Percentiles rank a stretch among this genome's conserved stretches.
Evolutionary conservation across 2,329 filamentous ascomycete species (phyloP).

Genomic region (Fusarium subtropicale): DNA sequence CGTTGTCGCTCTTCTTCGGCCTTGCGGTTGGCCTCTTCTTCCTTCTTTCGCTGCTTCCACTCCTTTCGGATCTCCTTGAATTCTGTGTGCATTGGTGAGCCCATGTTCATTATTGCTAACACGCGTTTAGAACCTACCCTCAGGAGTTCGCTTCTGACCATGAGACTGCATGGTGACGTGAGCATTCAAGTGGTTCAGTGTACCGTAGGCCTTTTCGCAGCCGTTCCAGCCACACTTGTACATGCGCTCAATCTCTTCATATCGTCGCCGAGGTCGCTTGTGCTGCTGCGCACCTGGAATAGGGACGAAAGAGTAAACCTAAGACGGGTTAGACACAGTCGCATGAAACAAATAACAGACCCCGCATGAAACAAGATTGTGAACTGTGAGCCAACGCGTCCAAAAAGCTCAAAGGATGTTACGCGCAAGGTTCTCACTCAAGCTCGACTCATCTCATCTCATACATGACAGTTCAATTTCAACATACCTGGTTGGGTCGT

Average conservation of each 20-base stretch:
- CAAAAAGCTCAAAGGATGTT: background rate
- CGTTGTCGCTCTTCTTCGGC: constrained; percentile 85
- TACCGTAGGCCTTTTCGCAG: constrained; percentile 98
- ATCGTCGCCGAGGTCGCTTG: constrained; percentile 91
- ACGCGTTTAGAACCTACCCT: constrained; percentile 74
- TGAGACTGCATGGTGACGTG: constrained; percentile 99
- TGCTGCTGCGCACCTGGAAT: constrained; percentile 98
- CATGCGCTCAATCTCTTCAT: constrained; percentile 99
- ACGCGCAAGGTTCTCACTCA: constrained; percentile 1
- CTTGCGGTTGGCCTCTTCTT: constrained; percentile 73
- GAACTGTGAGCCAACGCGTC: background rate
- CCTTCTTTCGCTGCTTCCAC: constrained; percentile 99
- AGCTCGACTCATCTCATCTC: constrained; percentile 28
- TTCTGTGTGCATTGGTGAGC: constrained; percentile 68
- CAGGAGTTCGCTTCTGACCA: constrained; percentile 91
- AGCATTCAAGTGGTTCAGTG: constrained; percentile 95
- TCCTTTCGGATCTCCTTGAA: constrained; percentile 99
- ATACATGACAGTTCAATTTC: constrained; percentile 7
- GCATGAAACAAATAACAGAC: background rate
- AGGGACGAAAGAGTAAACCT: constrained; percentile 98
- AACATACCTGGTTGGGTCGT: constrained; percentile 70
- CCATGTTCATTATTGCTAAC: background rate
- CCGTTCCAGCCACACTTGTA: constrained; percentile 99
- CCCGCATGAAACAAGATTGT: background rate
- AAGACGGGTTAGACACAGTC: constrained; percentile 44